Conservation (phyloP, 306 rosid genomes). For the Begonia loranthoides region DNA sequence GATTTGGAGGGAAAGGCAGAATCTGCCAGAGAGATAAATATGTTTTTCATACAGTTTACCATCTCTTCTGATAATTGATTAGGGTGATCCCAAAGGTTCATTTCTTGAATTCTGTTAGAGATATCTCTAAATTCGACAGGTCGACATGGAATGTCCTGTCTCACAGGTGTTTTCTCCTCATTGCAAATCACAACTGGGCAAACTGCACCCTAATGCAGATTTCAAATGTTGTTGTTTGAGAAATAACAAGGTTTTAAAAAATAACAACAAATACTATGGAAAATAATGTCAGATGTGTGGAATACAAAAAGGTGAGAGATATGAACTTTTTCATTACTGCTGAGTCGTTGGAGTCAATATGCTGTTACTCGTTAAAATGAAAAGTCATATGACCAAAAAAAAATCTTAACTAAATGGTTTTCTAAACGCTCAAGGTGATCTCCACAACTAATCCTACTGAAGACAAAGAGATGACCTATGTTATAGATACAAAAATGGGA, state of each 20-base stretch:
- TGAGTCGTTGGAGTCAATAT: too few relatives aligned
- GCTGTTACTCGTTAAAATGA: too few relatives aligned
- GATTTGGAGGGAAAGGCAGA: conserved; percentile 28
- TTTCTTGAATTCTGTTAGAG: conserved; percentile 28
- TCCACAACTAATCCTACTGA: too few relatives aligned
- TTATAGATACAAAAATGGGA: too few relatives aligned
- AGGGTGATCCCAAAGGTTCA: conserved; percentile 57
- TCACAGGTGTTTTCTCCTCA: conserved; percentile 12
- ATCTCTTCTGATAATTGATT: conserved; percentile 61
- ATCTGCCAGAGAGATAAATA: conserved; percentile 58
- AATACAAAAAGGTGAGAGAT: background rate
- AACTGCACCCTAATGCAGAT: conserved; percentile 25
- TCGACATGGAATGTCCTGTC: conserved; percentile 20
- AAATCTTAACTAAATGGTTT: too few relatives aligned
- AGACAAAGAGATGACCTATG: too few relatives aligned
- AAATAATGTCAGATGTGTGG: background rate
- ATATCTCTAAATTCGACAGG: conserved; percentile 23
- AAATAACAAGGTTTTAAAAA: background rate
- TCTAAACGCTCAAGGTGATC: too few relatives aligned
- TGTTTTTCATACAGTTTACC: conserved; percentile 70
- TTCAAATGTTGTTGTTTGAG: background rate
- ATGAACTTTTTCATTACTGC: background rate
- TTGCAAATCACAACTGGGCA: conserved; percentile 18
- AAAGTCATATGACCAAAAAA: too few relatives aligned
- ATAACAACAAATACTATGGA: background rate